Base-by-base conservation (phyloP, 495 filamentous ascomycete species). In the Podospora comata region DNA sequence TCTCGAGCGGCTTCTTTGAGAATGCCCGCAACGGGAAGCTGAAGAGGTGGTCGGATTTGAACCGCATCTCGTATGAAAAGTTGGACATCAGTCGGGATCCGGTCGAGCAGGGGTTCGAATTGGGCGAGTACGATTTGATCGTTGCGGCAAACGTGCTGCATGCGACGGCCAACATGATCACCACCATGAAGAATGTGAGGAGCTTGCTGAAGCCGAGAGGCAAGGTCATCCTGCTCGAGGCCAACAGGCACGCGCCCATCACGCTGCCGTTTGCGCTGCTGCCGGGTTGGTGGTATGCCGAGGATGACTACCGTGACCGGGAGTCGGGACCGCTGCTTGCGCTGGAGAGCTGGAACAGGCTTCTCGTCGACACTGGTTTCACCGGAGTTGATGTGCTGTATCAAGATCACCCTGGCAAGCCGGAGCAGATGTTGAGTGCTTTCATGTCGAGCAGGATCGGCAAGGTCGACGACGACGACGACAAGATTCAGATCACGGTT, bases 261-360 rank as follows among this genome's bases (percentile, higher is more conserved):
- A 32, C n/a, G 18, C 19, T 59, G n/a, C 48, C 48, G 5, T 68
- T 85, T 2, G 77, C 75, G 4, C 67, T 74, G 11, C 69, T 83
- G 6, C 75, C 80, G 3, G 82, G 79, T 0, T 87, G 85, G 83
- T 87, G 84, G 84, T 65, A 75, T 9, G 82, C 81, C 23, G 70
- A 70, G 20, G 68, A 76, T 5, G 69, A 84, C n/a, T 79, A 58
- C 23, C 55, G 55, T 58, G 55, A 77, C 0, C 68, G 81, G 26
- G 69, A 59, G 1, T 69, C 73, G 9, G 70, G 75, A 0, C 82
- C 83, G 5, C 74, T 71, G 48, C 28, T 82, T 7, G 74, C 76
- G 9, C 34, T 68, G 0, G 60, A 66, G 0, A 34, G 71, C 18
- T 88, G 85, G 85, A 67, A 81, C 57, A n/a, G 13, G 0, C 32